Percentiles rank a stretch among this genome's conserved stretches.
These are phyloP conservation scores for Flammula alnicola DNA, from an alignment of 1,284 basidiomycete genomes.

Conservation along the genomic window DNA sequence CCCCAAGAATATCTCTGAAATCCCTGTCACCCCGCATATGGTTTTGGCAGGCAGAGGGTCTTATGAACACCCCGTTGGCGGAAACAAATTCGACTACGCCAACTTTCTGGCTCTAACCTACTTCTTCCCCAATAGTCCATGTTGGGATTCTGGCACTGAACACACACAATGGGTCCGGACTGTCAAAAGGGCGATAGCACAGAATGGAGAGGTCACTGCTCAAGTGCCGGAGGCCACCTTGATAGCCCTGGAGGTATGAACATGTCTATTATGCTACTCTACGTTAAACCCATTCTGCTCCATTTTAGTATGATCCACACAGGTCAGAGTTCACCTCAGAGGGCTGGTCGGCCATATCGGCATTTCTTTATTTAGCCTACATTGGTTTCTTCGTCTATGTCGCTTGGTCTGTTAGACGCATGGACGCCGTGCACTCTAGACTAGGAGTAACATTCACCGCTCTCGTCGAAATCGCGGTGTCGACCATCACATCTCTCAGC, in stretches of 20 bases:
- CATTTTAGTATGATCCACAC: slow-evolving; percentile 54
- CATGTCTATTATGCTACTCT: slow-evolving; percentile 5
- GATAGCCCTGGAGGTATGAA: slow-evolving; percentile 70
- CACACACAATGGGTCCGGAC: slow-evolving; percentile 67
- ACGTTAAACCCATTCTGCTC: slow-evolving; percentile 13
- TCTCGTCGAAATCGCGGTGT: slow-evolving; percentile 87
- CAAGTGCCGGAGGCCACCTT: slow-evolving; percentile 64
- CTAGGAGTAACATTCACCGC: slow-evolving; percentile 94
- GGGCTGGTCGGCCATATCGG: slow-evolving; percentile 64
- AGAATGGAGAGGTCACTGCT: slow-evolving; percentile 47
- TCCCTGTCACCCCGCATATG: slow-evolving; percentile 72
- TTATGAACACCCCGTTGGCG: slow-evolving; percentile 50
- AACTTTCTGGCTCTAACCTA: slow-evolving; percentile 77
- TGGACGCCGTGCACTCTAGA: slow-evolving; percentile 88
- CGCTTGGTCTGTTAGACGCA: slow-evolving; percentile 75
- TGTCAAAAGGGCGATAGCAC: slow-evolving; percentile 51
- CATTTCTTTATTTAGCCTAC: slow-evolving; percentile 83
- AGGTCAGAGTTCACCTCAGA: slow-evolving; percentile 37
- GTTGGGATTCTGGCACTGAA: slow-evolving; percentile 56
- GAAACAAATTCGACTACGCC: slow-evolving; percentile 60
- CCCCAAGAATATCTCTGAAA: slow-evolving; percentile 56
- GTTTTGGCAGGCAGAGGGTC: slow-evolving; percentile 72
- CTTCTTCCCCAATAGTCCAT: slow-evolving; percentile 76
- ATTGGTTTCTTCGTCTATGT: slow-evolving; percentile 80
- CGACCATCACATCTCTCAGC: slow-evolving; percentile 91